These are phyloP conservation scores for Botryotinia calthae DNA, from an alignment of 2,329 filamentous ascomycete genomes.

Conservation along the genomic window DNA sequence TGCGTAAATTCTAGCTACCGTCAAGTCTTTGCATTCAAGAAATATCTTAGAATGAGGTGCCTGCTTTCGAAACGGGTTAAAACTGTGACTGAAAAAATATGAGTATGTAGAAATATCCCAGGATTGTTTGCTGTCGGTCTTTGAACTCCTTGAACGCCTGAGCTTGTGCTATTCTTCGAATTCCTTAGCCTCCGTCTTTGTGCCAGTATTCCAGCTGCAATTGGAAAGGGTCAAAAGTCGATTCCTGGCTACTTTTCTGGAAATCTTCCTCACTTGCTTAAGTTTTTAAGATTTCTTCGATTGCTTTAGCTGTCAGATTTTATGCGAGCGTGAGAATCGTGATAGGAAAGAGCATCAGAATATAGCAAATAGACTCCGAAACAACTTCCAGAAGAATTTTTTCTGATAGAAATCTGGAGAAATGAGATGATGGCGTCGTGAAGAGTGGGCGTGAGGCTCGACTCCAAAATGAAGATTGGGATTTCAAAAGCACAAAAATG, in stretches of 20 bases:
- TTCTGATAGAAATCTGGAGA: background rate
- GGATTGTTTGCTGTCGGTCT: background rate
- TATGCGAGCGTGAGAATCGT: too few relatives aligned
- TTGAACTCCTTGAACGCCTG: background rate
- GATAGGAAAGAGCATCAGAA: background rate
- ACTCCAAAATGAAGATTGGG: background rate
- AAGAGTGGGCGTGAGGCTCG: background rate
- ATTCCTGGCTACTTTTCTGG: background rate
- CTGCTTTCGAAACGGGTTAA: too few relatives aligned
- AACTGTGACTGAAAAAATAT: too few relatives aligned
- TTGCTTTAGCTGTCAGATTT: background rate
- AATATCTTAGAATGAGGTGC: too few relatives aligned
- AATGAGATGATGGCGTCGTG: background rate
- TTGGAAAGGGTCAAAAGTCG: background rate
- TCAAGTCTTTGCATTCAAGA: too few relatives aligned
- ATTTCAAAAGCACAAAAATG: background rate
- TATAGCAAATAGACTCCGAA: background rate
- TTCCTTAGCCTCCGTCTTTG: background rate
- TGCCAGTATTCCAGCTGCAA: background rate
- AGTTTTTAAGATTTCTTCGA: background rate
- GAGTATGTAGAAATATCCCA: too few relatives aligned
- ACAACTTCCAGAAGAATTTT: too few relatives aligned
- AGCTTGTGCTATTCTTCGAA: background rate
- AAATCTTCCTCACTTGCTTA: background rate
- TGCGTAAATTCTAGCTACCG: too few relatives aligned